phyloP scores from a whole-genome alignment of 2,329 filamentous ascomycete species.

The Penicillium sp. region DNA sequence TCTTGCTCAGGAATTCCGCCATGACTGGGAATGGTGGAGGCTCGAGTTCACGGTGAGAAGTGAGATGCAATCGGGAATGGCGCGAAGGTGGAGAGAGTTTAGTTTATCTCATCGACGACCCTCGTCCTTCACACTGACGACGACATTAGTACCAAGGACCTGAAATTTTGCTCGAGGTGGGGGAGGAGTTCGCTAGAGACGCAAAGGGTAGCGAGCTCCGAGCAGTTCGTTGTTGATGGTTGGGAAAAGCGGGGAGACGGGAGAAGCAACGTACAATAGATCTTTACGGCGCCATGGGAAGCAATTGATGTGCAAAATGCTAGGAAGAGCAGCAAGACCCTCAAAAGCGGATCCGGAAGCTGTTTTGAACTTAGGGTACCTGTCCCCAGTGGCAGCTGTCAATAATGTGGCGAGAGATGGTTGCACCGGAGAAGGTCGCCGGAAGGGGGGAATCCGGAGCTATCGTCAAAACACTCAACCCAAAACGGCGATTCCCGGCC shows the following conservation, averaged over 20 bases:
- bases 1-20: conserved; percentile 33
- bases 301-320: conserved; percentile 17
- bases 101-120: conserved; percentile 33
- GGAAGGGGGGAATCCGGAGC: conserved; percentile 16
- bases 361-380: neutral
- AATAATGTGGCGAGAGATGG: conserved; percentile 23
- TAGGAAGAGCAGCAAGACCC: neutral
- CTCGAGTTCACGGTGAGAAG: neutral
- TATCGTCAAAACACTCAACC: neutral
- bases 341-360: neutral
- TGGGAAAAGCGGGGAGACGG: conserved; percentile 23
- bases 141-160: conserved; percentile 2
- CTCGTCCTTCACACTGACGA: conserved; percentile 28
- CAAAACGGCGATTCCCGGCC: neutral
- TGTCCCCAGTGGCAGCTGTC: conserved; percentile 15
- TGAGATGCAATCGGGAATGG: conserved; percentile 4
- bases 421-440: conserved; percentile 17
- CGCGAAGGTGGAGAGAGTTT: conserved; percentile 12
- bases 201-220: neutral
- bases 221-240: conserved; percentile 11
- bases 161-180: neutral
- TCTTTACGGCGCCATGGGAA: conserved; percentile 36
- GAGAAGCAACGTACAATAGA: conserved; percentile 27
- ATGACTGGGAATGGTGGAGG: conserved; percentile 21
- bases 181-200: neutral